Evolutionary conservation across 257 asterid genomes (phyloP).

Genomic region (Eustoma russellianum): DNA sequence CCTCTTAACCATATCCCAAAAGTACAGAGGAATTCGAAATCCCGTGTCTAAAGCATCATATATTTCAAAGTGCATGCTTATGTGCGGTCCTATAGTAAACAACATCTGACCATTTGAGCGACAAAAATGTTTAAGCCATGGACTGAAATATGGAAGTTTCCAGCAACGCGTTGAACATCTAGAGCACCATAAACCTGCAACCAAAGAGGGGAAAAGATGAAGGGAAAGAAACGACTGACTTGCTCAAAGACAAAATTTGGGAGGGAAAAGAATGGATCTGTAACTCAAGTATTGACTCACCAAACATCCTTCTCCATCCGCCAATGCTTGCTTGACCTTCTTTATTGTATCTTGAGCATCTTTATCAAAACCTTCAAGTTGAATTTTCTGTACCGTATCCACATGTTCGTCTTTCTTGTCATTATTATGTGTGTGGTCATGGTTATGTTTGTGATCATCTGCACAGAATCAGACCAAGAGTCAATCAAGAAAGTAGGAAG

Average conservation of each 20-base stretch:
- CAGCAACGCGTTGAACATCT: slow-evolving; percentile 99
- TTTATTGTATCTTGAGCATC: slow-evolving; percentile 72
- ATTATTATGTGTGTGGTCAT: slow-evolving; percentile 44
- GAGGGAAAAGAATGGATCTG: slow-evolving; percentile 26
- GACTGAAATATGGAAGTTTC: slow-evolving; percentile 95
- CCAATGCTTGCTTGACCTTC: slow-evolving; percentile 84
- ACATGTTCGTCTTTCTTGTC: slow-evolving; percentile 64
- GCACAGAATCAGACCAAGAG: slow-evolving; percentile 15
- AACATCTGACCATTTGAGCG: slow-evolving; percentile 67
- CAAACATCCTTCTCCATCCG: slow-evolving; percentile 89
- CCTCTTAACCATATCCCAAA: no score
- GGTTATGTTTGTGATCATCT: slow-evolving; percentile 80
- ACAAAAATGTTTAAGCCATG: slow-evolving; percentile 89
- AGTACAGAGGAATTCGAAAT: no score
- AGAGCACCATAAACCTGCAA: slow-evolving; percentile 87
- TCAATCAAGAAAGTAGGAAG: neutral
- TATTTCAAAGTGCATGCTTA: no score
- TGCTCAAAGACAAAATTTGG: slow-evolving; percentile 5
- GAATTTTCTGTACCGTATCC: slow-evolving; percentile 47
- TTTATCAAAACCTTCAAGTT: slow-evolving; percentile 63
- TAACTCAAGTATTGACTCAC: slow-evolving; percentile 17
- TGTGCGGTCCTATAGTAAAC: no score
- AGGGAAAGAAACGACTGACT: neutral
- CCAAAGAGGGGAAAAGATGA: slow-evolving; percentile 1
- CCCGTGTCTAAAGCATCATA: no score